Evolutionary conservation across 1,139 yeast species (phyloP), one percentile per base, ranked within the genome.

Genomic region (Debaryomyces psychrophilus): DNA sequence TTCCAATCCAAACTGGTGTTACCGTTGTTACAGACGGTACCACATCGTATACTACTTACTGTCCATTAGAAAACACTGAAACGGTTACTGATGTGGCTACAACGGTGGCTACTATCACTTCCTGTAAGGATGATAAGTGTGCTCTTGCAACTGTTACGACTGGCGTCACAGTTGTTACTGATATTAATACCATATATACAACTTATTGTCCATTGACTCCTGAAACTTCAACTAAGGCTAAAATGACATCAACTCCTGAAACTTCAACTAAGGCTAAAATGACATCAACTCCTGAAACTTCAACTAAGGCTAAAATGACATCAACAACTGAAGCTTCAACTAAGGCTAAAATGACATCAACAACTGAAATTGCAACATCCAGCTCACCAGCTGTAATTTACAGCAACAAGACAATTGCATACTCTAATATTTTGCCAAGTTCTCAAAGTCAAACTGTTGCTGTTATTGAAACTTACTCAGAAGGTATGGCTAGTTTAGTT

Each of bases 21-120:
- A 45, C 48, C 23, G 41, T 45, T 23, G 47, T 51, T 23, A 46
- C 47, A 15, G 45, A 48, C 8, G 39, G 25, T 14, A 25, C 34
- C 15, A 49, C 57, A 6, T 33, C 49, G 20, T 60, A 64, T 61
- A 61, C 69, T 45, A 65, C 69, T 29, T 66, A 60, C 61, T 67
- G 70, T 50, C 69, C 69, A 58, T 50, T 61, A 33, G 33, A 36
- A 25, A 15, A 12, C 26, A 26, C 42, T 22, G n/a, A 18, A 11
- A 49, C 47, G 12, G 43, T 15, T 7, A 40, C 51, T 41, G 44
- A 49, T 14, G 43, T 47, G 8, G 38, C 44, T 11, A 53, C 63
- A 14, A 60, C 64, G 20, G 64, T 73, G 51, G 67, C 73, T 49
- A 77, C 83, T 57, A 65, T 78, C 62, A 77, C 82, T 49, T 71